phyloP scores from a whole-genome alignment of 192 early-diverging fungal genomes.

The Coemansia erecta region DNA sequence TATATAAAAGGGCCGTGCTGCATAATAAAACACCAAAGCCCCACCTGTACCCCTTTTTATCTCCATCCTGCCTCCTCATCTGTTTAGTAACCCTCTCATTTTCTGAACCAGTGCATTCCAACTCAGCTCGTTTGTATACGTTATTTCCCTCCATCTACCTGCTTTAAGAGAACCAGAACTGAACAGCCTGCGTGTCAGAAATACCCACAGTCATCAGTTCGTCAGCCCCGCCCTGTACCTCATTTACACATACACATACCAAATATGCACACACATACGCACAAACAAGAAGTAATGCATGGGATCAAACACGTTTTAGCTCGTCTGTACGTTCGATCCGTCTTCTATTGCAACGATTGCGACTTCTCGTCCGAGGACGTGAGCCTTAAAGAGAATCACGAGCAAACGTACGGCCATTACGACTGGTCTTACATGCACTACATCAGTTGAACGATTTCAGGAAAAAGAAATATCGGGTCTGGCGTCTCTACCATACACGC shows the following conservation, averaged over 20 bases:
- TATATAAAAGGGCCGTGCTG: slow-evolving; percentile 4
- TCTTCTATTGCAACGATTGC: slow-evolving; percentile 47
- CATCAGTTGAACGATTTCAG: slow-evolving; percentile 16
- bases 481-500: background rate
- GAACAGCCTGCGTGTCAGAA: background rate
- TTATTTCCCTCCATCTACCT: background rate
- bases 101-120: background rate
- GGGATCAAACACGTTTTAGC: slow-evolving; percentile 9
- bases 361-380: slow-evolving; percentile 35
- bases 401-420: slow-evolving; percentile 26
- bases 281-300: slow-evolving; percentile 14
- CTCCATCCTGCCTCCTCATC: background rate
- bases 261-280: background rate
- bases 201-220: background rate
- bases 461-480: no score
- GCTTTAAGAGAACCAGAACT: background rate
- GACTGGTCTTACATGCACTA: slow-evolving; percentile 53
- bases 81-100: background rate
- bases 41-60: background rate
- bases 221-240: background rate
- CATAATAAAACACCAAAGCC: background rate
- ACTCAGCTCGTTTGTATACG: background rate
- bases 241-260: background rate
- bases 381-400: slow-evolving; percentile 20
- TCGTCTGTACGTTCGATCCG: slow-evolving; percentile 27